Evolutionary conservation across 2,329 filamentous ascomycete species (phyloP).

Genomic region (Sporothrix schenckii): DNA sequence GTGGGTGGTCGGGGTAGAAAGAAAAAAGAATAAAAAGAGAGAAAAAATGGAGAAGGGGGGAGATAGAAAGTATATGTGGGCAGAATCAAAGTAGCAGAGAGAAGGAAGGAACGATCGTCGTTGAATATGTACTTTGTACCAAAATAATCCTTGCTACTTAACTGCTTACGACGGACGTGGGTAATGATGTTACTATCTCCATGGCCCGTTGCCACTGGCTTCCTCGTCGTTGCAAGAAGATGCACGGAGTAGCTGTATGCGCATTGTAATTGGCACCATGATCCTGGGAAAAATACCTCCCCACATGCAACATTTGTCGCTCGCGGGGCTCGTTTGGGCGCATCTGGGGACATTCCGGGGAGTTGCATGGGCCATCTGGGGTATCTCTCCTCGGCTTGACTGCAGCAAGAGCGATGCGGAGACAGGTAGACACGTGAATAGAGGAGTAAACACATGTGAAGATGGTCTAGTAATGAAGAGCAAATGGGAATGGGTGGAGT

Average conservation of each 20-base stretch:
- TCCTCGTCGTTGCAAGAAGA: neutral
- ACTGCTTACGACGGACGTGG: neutral
- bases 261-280: neutral
- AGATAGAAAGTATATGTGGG: neutral
- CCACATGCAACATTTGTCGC: neutral
- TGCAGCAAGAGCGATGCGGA: neutral
- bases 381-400: constrained; percentile 9
- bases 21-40: neutral
- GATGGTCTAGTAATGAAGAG: neutral
- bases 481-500: neutral
- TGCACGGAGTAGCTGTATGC: too few species aligned
- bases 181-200: neutral
- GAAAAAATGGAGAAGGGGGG: neutral
- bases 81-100: neutral
- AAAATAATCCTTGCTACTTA: neutral
- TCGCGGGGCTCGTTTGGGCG: neutral
- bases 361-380: neutral
- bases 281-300: neutral
- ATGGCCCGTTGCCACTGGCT: neutral
- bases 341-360: constrained; percentile 4
- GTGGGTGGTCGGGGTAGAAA: neutral
- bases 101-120: neutral
- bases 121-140: neutral
- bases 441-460: constrained; percentile 23
- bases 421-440: neutral